Evolutionary conservation across 1,284 basidiomycete genomes (phyloP), one percentile per base, ranked within the genome.

Genomic region (Cutaneotrichosporon cutaneum): DNA sequence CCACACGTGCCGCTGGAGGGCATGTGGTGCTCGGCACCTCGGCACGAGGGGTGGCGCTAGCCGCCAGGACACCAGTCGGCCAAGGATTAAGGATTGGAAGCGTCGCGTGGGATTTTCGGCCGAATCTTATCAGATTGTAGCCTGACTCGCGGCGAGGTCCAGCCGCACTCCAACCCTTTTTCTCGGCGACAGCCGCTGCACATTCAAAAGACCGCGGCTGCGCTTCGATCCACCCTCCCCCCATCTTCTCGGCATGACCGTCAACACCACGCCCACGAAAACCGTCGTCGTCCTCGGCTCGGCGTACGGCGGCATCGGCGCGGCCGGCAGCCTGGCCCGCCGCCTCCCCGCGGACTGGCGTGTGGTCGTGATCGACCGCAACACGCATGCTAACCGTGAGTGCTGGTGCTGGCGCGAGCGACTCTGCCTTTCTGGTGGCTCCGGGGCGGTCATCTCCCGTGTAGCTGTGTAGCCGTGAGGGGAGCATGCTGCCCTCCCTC

Each of bases 351-450:
- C 80, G 24, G 84, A 79, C 32, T 89, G 86, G 85, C 81, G 84
- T 48, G 81, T 90, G 39, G 82, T 90, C 21, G 79, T 87, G 16
- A 82, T 90, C 42, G 88, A 90, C 70, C 80, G 88, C 60, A 89
- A 89, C 68, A 83, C 85, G 80, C 87, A 77, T 62, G 67, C 70
- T 51, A 73, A 77, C 61, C 75, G 75, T 77, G 54, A 65, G 75
- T 70, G 14, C 4, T 18, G 3, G 1, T 30, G 30, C 30, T n/a
- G n/a, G n/a, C n/a, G n/a, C n/a, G n/a, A n/a, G n/a, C n/a, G n/a
- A n/a, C n/a, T n/a, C n/a, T n/a, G n/a, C n/a, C n/a, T n/a, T n/a
- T n/a, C n/a, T n/a, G n/a, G n/a, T n/a, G n/a, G n/a, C n/a, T n/a
- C n/a, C n/a, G n/a, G n/a, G n/a, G n/a, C n/a, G n/a, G n/a, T n/a